phyloP scores from a whole-genome alignment of 257 asterid species.

The Nicotiana otophora region DNA sequence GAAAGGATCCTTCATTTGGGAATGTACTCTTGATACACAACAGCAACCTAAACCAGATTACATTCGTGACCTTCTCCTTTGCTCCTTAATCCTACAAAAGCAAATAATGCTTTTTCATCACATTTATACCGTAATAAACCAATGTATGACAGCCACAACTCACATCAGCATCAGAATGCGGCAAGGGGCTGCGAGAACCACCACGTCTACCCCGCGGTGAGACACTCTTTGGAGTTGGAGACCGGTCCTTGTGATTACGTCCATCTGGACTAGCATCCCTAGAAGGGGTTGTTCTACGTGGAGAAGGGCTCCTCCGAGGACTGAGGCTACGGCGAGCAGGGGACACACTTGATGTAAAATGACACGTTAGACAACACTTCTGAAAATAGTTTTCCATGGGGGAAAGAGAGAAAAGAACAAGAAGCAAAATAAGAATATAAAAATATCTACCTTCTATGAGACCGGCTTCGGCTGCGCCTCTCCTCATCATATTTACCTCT shows the following conservation, averaged over 20 bases:
- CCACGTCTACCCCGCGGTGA: conserved; percentile 65
- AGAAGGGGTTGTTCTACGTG: conserved; percentile 45
- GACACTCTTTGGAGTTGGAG: conserved; percentile 58
- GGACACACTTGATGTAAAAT: conserved; percentile 48
- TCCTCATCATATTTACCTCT: conserved; percentile 69
- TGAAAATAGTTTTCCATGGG: not conserved
- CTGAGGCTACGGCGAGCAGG: conserved; percentile 64
- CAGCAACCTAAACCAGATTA: conserved; percentile 6
- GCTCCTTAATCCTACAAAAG: conserved; percentile 35
- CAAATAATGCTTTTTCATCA: not conserved
- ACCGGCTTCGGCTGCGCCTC: conserved; percentile 68
- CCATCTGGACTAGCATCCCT: conserved; percentile 65
- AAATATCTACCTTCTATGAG: conserved; percentile 55
- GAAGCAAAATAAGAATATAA: not conserved
- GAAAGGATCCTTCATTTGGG: conserved; percentile 26
- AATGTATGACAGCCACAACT: conserved; percentile 17
- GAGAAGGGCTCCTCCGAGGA: conserved; percentile 73
- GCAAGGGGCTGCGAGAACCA: conserved; percentile 66
- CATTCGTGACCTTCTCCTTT: conserved; percentile 13
- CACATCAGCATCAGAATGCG: conserved; percentile 80
- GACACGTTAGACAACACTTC: not conserved
- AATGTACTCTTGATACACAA: conserved; percentile 6
- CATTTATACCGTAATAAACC: not conserved
- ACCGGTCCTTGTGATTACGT: conserved; percentile 38
- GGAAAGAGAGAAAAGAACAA: not conserved